Conservation (phyloP, 345 rosid genomes). For the Euclidium syriacum region DNA sequence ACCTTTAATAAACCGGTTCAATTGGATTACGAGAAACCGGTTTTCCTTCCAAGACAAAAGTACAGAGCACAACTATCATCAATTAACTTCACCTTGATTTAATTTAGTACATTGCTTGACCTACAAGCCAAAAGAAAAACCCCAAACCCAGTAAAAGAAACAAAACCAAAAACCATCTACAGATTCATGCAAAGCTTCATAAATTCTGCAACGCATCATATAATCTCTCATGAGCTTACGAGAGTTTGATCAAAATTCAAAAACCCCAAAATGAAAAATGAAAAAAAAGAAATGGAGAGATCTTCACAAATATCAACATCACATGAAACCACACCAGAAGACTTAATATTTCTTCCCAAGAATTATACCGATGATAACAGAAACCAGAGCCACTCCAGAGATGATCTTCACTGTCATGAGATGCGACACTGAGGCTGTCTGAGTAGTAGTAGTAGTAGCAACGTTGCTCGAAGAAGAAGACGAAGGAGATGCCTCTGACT, state of each 20-base stretch:
- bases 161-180: constrained; percentile 8
- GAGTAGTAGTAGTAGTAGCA: constrained; percentile 24
- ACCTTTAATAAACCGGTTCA: not conserved
- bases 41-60: not conserved
- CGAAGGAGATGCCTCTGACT: constrained; percentile 45
- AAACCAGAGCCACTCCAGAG: constrained; percentile 63
- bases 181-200: constrained; percentile 14
- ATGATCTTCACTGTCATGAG: constrained; percentile 47
- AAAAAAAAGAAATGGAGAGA: not conserved
- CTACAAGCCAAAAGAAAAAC: constrained; percentile 16
- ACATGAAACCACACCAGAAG: constrained; percentile 21
- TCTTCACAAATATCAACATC: constrained; percentile 22
- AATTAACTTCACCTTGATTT: constrained; percentile 15
- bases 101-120: constrained; percentile 24
- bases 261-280: constrained; percentile 5
- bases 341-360: constrained; percentile 79
- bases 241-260: constrained; percentile 23
- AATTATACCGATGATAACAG: constrained; percentile 64
- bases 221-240: constrained; percentile 8
- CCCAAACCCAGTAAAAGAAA: not conserved
- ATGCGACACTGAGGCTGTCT: constrained; percentile 32
- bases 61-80: not conserved
- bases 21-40: not conserved
- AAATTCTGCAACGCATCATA: constrained; percentile 4
- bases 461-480: constrained; percentile 34